These are phyloP conservation scores for Penicillium psychrosexuale DNA, from an alignment of 2,329 filamentous ascomycete species.

Conservation along the genomic window DNA sequence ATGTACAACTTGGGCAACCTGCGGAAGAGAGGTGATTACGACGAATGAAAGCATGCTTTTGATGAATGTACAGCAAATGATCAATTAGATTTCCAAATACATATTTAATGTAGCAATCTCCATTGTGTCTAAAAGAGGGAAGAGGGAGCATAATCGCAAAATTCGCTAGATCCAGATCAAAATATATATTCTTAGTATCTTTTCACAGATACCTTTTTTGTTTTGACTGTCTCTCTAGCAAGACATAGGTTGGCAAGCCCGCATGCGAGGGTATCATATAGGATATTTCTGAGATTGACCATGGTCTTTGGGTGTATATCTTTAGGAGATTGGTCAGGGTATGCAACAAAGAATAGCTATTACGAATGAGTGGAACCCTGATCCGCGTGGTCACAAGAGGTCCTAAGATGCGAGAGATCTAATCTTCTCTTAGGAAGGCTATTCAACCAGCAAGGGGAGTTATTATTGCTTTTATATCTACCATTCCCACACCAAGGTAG, in stretches of 20 bases:
- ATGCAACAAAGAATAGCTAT: too few species aligned
- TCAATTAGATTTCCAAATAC: neutral
- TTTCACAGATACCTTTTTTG: too few species aligned
- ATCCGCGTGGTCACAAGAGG: too few species aligned
- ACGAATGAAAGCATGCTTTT: constrained; percentile 5
- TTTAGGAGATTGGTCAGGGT: too few species aligned
- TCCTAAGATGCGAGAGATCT: too few species aligned
- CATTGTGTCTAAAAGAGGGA: neutral
- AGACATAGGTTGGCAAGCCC: too few species aligned
- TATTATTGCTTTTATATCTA: too few species aligned
- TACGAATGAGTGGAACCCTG: too few species aligned
- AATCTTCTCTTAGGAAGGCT: too few species aligned
- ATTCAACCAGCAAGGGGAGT: neutral
- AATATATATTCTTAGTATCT: neutral
- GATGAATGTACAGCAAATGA: constrained; percentile 21
- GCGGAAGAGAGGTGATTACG: constrained; percentile 31
- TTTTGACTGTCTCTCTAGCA: neutral
- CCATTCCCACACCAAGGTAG: neutral
- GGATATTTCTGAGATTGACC: neutral
- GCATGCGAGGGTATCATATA: neutral
- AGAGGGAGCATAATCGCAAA: neutral
- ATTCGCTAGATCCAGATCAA: too few species aligned
- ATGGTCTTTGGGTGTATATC: too few species aligned
- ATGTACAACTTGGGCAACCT: constrained; percentile 42
- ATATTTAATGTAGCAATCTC: neutral